Conservation (phyloP, 192 early-diverging fungal genomes). For the Gaertneriomyces semiglobifer region DNA sequence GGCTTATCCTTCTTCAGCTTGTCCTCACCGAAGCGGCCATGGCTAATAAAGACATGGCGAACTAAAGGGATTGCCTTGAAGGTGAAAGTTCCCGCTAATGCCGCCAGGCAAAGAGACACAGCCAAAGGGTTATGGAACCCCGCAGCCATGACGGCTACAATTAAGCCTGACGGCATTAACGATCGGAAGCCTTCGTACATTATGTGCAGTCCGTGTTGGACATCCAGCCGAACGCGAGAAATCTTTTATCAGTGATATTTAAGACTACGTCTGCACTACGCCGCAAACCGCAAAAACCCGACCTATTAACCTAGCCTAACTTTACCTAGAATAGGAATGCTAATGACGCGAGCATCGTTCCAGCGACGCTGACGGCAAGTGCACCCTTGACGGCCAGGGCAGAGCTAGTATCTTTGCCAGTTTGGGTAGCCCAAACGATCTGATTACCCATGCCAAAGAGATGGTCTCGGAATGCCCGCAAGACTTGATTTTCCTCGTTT, state of each 20-base stretch:
- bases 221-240: too few species aligned
- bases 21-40: slow-evolving; percentile 77
- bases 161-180: slow-evolving; percentile 15
- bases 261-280: too few species aligned
- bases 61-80: slow-evolving; percentile 68
- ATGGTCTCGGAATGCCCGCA: slow-evolving; percentile 2
- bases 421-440: slow-evolving; percentile 10
- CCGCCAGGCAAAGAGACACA: slow-evolving; percentile 65
- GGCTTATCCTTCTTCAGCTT: slow-evolving; percentile 70
- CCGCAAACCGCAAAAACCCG: too few species aligned
- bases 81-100: slow-evolving; percentile 68
- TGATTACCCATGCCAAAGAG: neutral
- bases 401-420: too few species aligned
- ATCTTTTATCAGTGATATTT: too few species aligned
- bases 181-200: slow-evolving; percentile 13
- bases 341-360: too few species aligned
- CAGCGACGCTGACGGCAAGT: too few species aligned
- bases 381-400: too few species aligned
- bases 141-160: slow-evolving; percentile 13
- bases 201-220: neutral
- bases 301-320: too few species aligned
- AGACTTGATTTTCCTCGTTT: slow-evolving; percentile 7
- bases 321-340: too few species aligned
- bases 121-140: slow-evolving; percentile 67
- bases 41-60: slow-evolving; percentile 66